These are phyloP conservation scores for Kingdonia uniflora DNA, from an alignment of 164 flowering plant species.

Conservation along the genomic window DNA sequence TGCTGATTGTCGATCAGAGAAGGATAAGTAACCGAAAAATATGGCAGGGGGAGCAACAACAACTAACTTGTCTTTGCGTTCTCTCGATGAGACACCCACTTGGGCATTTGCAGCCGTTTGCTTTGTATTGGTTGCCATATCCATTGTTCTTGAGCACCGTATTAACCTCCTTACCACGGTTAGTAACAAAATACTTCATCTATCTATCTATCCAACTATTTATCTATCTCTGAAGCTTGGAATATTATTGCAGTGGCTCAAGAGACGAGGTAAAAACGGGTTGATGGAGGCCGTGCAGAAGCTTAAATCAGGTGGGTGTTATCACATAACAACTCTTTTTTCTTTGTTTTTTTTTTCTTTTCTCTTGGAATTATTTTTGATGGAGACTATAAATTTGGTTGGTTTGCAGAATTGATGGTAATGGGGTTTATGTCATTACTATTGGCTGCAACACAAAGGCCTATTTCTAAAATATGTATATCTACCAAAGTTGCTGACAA, in stretches of 20 bases:
- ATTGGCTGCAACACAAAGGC: conserved; percentile 25
- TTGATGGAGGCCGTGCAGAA: conserved; percentile 28
- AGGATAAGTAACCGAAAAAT: too few species aligned
- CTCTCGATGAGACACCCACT: conserved; percentile 44
- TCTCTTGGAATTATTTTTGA: too few species aligned
- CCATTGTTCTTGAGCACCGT: conserved; percentile 31
- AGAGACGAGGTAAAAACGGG: conserved; percentile 18
- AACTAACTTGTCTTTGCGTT: neutral
- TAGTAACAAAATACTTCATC: neutral
- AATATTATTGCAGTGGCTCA: conserved; percentile 24
- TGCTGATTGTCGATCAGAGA: too few species aligned
- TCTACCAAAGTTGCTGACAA: conserved; percentile 19
- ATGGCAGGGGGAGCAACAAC: neutral
- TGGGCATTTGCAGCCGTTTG: conserved; percentile 56
- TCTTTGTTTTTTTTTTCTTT: too few species aligned
- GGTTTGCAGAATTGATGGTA: conserved; percentile 37
- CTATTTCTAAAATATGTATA: conserved; percentile 35
- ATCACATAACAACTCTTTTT: too few species aligned
- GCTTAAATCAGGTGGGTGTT: conserved; percentile 35
- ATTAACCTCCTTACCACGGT: conserved; percentile 26
- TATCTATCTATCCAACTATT: neutral
- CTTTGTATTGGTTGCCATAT: conserved; percentile 26
- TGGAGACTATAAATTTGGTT: too few species aligned
- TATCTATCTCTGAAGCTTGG: neutral
- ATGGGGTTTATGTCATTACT: conserved; percentile 48